phyloP scores from a whole-genome alignment of 2,329 filamentous ascomycete species.

The Colletotrichum gloeosporioides region DNA sequence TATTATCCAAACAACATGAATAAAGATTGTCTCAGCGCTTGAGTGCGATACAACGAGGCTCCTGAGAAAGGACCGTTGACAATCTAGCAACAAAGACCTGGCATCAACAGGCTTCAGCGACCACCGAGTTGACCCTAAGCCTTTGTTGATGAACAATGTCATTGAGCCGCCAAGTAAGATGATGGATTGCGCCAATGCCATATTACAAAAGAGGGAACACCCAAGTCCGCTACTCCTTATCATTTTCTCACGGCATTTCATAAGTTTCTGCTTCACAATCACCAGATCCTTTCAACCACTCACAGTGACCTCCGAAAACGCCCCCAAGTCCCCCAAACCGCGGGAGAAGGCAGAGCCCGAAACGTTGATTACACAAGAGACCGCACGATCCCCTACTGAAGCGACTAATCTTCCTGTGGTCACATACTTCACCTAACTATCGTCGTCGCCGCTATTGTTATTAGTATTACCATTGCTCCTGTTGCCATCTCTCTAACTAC shows the following conservation, averaged over 20 bases:
- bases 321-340: fast-evolving
- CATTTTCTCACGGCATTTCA: not conserved
- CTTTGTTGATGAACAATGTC: not conserved
- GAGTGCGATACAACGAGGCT: fast-evolving
- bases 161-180: not conserved
- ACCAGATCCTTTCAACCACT: fast-evolving
- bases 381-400: no score
- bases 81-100: not conserved
- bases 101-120: not conserved
- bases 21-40: not conserved
- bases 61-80: not conserved
- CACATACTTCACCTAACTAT: fast-evolving
- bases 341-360: fast-evolving
- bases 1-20: not conserved
- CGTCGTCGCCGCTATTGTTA: fast-evolving
- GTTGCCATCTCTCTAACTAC: fast-evolving
- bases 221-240: not conserved
- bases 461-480: fast-evolving
- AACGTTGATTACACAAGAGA: not conserved
- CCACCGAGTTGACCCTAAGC: fast-evolving
- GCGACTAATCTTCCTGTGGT: no score
- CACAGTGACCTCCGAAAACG: fast-evolving
- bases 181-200: fast-evolving
- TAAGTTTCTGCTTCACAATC: fast-evolving
- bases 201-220: fast-evolving